Evolutionary conservation across 805 yeast species (phyloP), one percentile per base, ranked within the genome.

Genomic region (Saturnispora quitensis): DNA sequence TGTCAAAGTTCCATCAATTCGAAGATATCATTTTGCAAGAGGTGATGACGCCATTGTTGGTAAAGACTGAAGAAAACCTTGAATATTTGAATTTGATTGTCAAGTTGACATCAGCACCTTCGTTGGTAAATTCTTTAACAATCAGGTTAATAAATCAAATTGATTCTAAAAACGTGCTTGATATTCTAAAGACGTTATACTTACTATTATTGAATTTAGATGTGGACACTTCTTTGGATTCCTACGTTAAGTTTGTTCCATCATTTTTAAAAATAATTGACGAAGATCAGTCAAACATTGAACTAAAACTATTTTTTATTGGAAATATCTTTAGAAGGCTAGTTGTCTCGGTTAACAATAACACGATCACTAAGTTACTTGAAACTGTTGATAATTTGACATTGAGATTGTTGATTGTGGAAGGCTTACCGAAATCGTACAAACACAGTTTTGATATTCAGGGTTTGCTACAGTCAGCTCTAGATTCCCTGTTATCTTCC

Each of bases 1-100:
- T 83, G 2, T 73, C 79, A n/a, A 59, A 65, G 8, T 55, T 59
- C 18, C 62, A 33, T 7, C 52, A 44, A 22, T 50, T 50, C 36
- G 52, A 50, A 33, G 10, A 24, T 12, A 7, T 36, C 3, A 18
- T 50, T 12, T 18, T 49, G 6, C n/a, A 27, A 10, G 45, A 50
- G n/a, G 38, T 44, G 27, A 31, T 44, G 13, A 38, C 40, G 1
- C 52, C 52, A 18, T 36, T 50, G 15, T 50, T 43, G 8, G 33
- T 44, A 18, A 20, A 43, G 17, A 18, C 18, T 13, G 31, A n/a
- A 27, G 10, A 10, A 2, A 18, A 18, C 28, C 6, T 18, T 13
- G 42, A 45, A 12, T 12, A 3, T 18, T 35, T 45, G 18, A n/a
- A 20, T 8, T 13, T 27, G 10, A 44, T 47, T 50, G 46, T 46